Base-by-base conservation (phyloP, 2,329 filamentous ascomycete species). In the Cadophora luteo-olivacea region DNA sequence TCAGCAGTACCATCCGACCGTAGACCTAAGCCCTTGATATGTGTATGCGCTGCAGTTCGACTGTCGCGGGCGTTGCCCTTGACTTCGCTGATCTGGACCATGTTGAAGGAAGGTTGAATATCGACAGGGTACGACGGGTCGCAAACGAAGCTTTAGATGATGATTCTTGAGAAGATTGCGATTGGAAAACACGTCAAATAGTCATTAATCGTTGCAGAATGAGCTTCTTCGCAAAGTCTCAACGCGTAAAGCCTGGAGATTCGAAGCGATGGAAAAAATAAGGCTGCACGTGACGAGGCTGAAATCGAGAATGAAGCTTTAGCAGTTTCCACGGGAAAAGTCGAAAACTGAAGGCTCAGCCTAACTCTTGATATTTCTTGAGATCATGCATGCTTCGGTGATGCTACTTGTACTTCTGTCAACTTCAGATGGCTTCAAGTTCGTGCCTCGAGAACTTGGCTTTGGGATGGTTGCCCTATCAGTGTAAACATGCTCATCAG, bases 41-140 rank as follows among this genome's bases (percentile, higher is more conserved):
- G 96, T 64, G 95, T 97, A 82, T 99, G 96, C 75, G 95, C 92
- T 70, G 96, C 95, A 60, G 96, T 99, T 79, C 96, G 91, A 83
- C 97, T 96, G 81, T 97, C 95, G 84, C 96, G 94, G 84, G 90
- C 90, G 83, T 93, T 95, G 84, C 92, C 92, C 86, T 97, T 97
- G 78, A 97, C 92, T 84, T 97, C 94, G 84, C 92, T 97, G 82
- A 96, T 94, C 81, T 94, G 91, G 76, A 95, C 92, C 92, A 94
- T 95, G 75, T 78, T 85, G 80, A 38, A 12, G 22, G 61, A 11
- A 52, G 48, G 9, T 64, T 7, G 48, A 14, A 14, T 14, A 11
- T 64, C 32, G 29, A 49, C 16, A 3, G 29, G 61, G 36, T 41
- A 19, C n/a, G 12, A 41, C 41, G n/a, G 25, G 6, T 33, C 19